Evolutionary conservation across 805 yeast species (phyloP).

Genomic region (Teunomyces funiuensis): DNA sequence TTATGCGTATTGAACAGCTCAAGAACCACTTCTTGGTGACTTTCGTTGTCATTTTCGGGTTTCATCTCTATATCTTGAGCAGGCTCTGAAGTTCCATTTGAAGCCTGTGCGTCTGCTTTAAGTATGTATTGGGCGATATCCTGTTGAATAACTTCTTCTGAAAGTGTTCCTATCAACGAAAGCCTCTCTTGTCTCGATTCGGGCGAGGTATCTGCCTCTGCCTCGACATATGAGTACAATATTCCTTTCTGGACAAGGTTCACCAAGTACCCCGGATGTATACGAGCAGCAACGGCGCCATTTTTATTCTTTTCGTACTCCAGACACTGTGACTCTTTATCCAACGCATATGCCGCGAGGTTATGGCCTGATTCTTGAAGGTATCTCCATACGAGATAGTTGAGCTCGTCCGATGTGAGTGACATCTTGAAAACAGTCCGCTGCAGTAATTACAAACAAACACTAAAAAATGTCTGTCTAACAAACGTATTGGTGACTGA

Average conservation of each 20-base stretch:
- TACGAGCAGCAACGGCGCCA: constrained; percentile 40
- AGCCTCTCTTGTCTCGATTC: constrained; percentile 10
- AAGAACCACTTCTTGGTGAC: constrained; percentile 6
- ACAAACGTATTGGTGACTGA: neutral
- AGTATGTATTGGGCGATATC: constrained; percentile 28
- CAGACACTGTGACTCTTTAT: constrained; percentile 66
- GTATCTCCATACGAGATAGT: constrained; percentile 91
- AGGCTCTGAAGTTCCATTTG: constrained; percentile 2
- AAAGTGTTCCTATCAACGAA: constrained; percentile 8
- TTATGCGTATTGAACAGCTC: constrained; percentile 28
- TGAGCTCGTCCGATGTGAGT: constrained; percentile 76
- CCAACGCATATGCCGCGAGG: constrained; percentile 75
- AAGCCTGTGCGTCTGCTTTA: constrained; percentile 23
- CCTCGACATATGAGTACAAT: constrained; percentile 47
- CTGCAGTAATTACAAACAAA: neutral
- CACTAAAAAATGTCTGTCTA: too few species aligned
- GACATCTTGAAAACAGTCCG: constrained; percentile 55
- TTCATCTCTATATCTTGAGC: constrained; percentile 5
- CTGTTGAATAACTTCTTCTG: constrained; percentile 50
- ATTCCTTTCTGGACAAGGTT: constrained; percentile 84
- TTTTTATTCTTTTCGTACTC: constrained; percentile 48
- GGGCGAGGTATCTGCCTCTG: constrained; percentile 2
- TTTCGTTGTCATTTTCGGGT: neutral
- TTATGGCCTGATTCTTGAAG: constrained; percentile 82
- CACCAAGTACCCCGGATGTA: constrained; percentile 82